Evolutionary conservation across 208 protist species (phyloP), one percentile per base, ranked within the genome.

Genomic region (Trypanosoma lewisi): DNA sequence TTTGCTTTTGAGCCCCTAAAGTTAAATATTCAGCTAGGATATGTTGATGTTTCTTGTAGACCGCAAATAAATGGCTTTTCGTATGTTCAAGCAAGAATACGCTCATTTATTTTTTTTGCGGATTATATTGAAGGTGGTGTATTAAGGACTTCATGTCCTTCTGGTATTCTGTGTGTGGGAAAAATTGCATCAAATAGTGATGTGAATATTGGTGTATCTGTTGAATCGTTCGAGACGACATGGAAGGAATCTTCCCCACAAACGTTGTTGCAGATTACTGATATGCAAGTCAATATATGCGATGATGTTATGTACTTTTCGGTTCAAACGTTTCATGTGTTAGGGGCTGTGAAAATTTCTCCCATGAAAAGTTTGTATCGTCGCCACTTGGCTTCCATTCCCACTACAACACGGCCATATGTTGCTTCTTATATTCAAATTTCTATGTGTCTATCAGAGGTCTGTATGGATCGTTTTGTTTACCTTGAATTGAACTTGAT

Each of bases 361-460:
- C 49, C 71, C 2, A 14, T 78, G 14, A 53, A 59, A 21, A 4
- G 23, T 9, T 14, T 76, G 44, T 53, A 64, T 23, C 28, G 63
- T 41, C 59, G 50, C 0, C 44, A 77, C 33, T 19, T 59, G 0
- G 33, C 37, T n/a, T 54, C 60, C 9, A 45, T 54, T 21, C 63
- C 73, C 25, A 65, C 69, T 11, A 74, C 44, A 28, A 51, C 41
- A 19, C 55, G 64, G 17, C 80, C 80, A 5, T 85, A 74, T 63
- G 44, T 70, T 25, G 63, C 82, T 1, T 87, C 82, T 0, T 87
- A 60, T 39, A 30, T 89, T 45, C 80, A 85, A 57, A 19, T 78
- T 42, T 62, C 2, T 61, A 58, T 54, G 33, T 49, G 19, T 65
- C 71, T 75, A 34, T 28, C 45, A 21, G 30, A 16, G 39, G 28